These are phyloP conservation scores for Bisporella sp. DNA, from an alignment of 2,329 filamentous ascomycete species.

Conservation along the genomic window DNA sequence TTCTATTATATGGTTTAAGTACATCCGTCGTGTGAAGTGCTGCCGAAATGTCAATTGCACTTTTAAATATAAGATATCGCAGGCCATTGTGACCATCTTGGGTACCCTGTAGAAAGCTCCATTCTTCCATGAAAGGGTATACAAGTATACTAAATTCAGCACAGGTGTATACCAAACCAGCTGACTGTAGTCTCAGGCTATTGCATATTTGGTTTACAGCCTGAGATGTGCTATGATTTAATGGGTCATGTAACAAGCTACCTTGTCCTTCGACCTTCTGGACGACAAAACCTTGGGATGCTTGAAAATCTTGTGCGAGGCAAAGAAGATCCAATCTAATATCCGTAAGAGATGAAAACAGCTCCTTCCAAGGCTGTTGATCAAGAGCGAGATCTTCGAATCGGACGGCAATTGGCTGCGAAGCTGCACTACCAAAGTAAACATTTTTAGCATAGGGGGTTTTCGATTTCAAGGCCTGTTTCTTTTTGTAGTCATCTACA, in stretches of 20 bases:
- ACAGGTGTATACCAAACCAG: conserved; percentile 15
- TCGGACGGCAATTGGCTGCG: conserved; percentile 9
- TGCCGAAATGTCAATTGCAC: conserved; percentile 2
- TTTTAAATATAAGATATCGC: conserved; percentile 20
- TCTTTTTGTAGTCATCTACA: conserved; percentile 9
- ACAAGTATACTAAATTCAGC: conserved; percentile 16
- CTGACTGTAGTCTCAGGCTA: conserved; percentile 12
- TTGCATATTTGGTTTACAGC: conserved; percentile 13
- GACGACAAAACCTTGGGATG: conserved; percentile 5
- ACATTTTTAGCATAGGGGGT: conserved; percentile 13
- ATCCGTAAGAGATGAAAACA: conserved; percentile 6
- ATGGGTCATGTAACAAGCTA: conserved; percentile 6
- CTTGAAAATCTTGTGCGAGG: conserved; percentile 19
- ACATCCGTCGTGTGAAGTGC: neutral
- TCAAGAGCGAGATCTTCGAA: conserved; percentile 11
- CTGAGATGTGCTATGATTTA: conserved; percentile 4
- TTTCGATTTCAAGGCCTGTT: conserved; percentile 2
- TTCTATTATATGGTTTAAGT: conserved; percentile 6
- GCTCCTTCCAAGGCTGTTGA: conserved; percentile 8
- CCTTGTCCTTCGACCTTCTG: conserved; percentile 10
- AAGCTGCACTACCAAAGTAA: conserved; percentile 14
- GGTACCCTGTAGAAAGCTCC: conserved; percentile 20
- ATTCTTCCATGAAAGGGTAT: conserved; percentile 22
- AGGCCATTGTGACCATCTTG: conserved; percentile 7
- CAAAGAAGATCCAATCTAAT: conserved; percentile 20